Evolutionary conservation across 2,329 filamentous ascomycete species (phyloP).

Genomic region (Diplodia sapinea): DNA sequence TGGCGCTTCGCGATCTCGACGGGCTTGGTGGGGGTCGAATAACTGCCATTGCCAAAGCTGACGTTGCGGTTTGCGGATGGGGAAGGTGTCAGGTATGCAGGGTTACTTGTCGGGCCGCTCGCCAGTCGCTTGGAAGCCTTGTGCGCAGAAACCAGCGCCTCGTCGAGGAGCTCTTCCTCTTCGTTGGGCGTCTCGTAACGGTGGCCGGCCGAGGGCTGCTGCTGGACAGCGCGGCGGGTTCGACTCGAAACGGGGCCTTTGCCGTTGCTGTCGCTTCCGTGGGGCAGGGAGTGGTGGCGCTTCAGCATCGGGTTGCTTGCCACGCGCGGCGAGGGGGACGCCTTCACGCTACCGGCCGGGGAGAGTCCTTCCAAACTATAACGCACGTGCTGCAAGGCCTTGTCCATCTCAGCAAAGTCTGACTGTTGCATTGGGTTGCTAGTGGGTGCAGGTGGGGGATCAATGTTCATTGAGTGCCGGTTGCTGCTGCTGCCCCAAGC

Average conservation of each 20-base stretch:
- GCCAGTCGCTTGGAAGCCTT: constrained; percentile 76
- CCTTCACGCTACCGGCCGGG: constrained; percentile 41
- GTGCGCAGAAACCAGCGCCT: constrained; percentile 79
- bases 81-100: constrained; percentile 72
- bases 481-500: constrained; percentile 78
- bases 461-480: constrained; percentile 70
- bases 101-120: constrained; percentile 33
- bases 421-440: constrained; percentile 49
- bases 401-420: constrained; percentile 66
- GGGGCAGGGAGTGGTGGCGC: constrained; percentile 53
- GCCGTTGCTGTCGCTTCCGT: constrained; percentile 32
- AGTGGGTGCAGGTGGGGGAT: constrained; percentile 55
- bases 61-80: constrained; percentile 84
- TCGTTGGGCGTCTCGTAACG: constrained; percentile 95
- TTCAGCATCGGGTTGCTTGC: constrained; percentile 56
- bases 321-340: constrained; percentile 45
- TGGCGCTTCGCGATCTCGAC: constrained; percentile 69
- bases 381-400: constrained; percentile 64
- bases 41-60: constrained; percentile 70
- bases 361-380: constrained; percentile 59
- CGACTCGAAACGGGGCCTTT: constrained; percentile 74
- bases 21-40: constrained; percentile 70
- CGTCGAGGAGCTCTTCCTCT: constrained; percentile 93
- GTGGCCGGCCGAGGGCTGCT: constrained; percentile 73
- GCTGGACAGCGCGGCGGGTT: constrained; percentile 75